Conservation (phyloP, 2,329 filamentous ascomycete genomes). For the Sphaceloma murrayae region DNA sequence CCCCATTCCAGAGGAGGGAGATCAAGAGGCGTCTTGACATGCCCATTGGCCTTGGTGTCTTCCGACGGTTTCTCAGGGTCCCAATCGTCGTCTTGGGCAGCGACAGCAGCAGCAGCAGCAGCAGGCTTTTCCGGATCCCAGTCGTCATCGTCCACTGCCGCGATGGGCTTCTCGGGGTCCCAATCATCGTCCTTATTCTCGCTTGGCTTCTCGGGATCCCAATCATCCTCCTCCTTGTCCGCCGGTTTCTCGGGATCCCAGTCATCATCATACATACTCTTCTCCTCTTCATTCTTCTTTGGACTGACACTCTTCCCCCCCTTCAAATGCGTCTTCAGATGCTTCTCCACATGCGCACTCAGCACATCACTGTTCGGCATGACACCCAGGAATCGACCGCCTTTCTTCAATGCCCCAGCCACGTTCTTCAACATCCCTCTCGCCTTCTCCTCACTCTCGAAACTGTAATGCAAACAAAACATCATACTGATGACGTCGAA, state of each 20-base stretch:
- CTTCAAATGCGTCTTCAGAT: conserved; percentile 46
- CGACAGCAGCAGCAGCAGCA: conserved; percentile 27
- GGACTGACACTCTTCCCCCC: conserved; percentile 31
- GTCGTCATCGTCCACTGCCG: conserved; percentile 25
- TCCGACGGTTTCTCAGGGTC: conserved; percentile 39
- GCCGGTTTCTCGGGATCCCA: conserved; percentile 37
- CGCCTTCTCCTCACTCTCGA: conserved; percentile 83
- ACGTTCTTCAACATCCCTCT: conserved; percentile 91
- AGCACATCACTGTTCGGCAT: conserved; percentile 97
- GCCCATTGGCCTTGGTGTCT: conserved; percentile 21
- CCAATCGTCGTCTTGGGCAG: conserved; percentile 28
- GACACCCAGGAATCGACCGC: conserved; percentile 84
- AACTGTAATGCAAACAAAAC: conserved; percentile 99
- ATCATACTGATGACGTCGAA: conserved; percentile 98
- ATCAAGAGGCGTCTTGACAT: conserved; percentile 21
- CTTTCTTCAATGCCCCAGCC: conserved; percentile 80
- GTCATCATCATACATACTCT: conserved; percentile 24
- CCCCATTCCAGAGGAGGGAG: conserved; percentile 62
- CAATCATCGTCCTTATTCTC: conserved; percentile 34
- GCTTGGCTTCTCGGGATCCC: conserved; percentile 23
- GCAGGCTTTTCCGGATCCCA: conserved; percentile 37
- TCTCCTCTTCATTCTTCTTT: conserved; percentile 27
- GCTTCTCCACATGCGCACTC: conserved; percentile 63
- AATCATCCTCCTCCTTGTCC: conserved; percentile 27
- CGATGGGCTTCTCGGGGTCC: conserved; percentile 36